A percentile compares a stretch with the other conserved stretches of the same genome.
These are phyloP conservation scores for Aspergillus clavatus DNA, from an alignment of 2,329 filamentous ascomycete genomes.

Conservation along the genomic window DNA sequence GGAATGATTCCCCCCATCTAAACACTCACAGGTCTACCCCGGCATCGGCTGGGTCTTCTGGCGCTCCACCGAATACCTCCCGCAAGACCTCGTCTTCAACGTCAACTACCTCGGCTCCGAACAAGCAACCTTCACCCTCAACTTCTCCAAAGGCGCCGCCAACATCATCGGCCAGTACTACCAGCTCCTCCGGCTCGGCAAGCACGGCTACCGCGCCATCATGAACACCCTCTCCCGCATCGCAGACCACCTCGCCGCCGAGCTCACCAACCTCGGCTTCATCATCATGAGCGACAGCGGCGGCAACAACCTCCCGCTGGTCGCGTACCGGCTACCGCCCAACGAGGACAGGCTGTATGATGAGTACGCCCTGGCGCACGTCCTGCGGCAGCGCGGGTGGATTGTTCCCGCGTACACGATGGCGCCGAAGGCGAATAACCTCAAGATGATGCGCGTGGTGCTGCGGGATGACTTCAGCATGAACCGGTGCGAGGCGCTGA, in stretches of 20 bases:
- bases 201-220: constrained; percentile 57
- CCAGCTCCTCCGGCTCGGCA: constrained; percentile 67
- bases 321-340: constrained; percentile 72
- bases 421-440: constrained; percentile 73
- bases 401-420: constrained; percentile 94
- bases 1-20: not conserved
- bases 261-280: constrained; percentile 70
- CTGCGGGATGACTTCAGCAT: constrained; percentile 86
- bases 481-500: constrained; percentile 69
- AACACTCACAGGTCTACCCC: constrained; percentile 47
- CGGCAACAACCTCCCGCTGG: constrained; percentile 76
- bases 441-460: constrained; percentile 89
- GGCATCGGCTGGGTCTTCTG: constrained; percentile 68
- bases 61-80: constrained; percentile 61
- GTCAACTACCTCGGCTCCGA: constrained; percentile 68
- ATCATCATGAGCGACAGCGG: constrained; percentile 76
- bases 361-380: constrained; percentile 73
- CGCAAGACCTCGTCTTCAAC: constrained; percentile 65
- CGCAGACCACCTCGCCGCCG: constrained; percentile 73
- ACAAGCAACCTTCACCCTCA: constrained; percentile 65
- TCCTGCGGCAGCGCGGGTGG: constrained; percentile 79
- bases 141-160: constrained; percentile 66
- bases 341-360: constrained; percentile 56
- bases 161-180: constrained; percentile 70
- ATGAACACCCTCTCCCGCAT: constrained; percentile 78